These are phyloP conservation scores for Sphaerulina musiva DNA, from an alignment of 2,329 filamentous ascomycete genomes.

Conservation along the genomic window DNA sequence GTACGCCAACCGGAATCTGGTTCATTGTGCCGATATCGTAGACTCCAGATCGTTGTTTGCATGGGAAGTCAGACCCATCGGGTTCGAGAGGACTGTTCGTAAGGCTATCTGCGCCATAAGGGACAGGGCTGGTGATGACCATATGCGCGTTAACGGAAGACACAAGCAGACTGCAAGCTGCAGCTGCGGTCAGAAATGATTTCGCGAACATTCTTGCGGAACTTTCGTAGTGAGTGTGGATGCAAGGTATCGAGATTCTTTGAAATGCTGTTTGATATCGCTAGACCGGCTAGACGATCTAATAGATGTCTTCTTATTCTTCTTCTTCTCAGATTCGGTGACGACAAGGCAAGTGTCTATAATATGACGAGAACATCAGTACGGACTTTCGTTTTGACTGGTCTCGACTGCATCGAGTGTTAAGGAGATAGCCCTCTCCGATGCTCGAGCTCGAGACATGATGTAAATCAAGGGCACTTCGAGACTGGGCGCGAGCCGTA, in stretches of 20 bases:
- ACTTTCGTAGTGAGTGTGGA: constrained; percentile 16
- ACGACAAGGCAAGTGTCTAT: not conserved
- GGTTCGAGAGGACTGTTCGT: constrained; percentile 59
- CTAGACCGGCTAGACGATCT: constrained; percentile 24
- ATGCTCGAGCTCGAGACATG: constrained; percentile 3
- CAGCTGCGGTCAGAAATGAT: constrained; percentile 15
- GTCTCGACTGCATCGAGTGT: constrained; percentile 1
- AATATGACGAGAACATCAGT: not conserved
- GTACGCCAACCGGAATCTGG: constrained; percentile 56
- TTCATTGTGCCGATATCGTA: constrained; percentile 51
- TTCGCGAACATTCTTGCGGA: constrained; percentile 19
- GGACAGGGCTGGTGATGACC: constrained; percentile 61
- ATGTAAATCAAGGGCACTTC: not conserved
- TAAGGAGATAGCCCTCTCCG: not conserved
- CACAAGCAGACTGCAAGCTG: constrained; percentile 17
- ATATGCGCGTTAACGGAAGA: constrained; percentile 59
- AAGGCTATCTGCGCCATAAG: constrained; percentile 51
- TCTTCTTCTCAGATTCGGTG: not conserved
- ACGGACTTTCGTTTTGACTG: not conserved
- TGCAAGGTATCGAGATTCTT: constrained; percentile 18
- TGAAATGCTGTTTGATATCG: constrained; percentile 15
- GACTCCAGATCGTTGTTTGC: constrained; percentile 55
- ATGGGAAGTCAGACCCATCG: constrained; percentile 62
- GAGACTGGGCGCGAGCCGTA: not conserved
- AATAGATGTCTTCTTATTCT: not conserved